Base-by-base conservation (phyloP, 2,329 filamentous ascomycete genomes). In the Colletotrichum graminicola region DNA sequence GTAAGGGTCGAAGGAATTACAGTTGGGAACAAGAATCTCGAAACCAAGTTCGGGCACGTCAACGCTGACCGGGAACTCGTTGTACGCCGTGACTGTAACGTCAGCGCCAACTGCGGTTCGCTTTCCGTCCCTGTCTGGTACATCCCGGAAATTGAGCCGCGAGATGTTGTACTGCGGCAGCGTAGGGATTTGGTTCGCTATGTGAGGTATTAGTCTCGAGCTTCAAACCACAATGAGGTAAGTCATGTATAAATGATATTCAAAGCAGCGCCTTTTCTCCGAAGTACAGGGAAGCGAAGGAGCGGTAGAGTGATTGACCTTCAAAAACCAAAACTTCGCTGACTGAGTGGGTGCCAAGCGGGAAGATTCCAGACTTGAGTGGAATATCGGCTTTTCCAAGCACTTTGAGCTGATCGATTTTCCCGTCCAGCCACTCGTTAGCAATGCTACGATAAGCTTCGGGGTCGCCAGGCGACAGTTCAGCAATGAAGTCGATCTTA, bases 381-480 rank as follows among this genome's bases (percentile, higher is more conserved):
- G 87, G 86, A 47, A 98, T 85, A 49, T 91, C 84, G 34, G 94
- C 91, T 77, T 91, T 92, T 54, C 92, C 95, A 66, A 91, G 86
- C 18, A 98, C 84, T 72, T 88, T 89, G 68, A 99, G 82, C 67
- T 88, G 85, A 14, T 90, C 88, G 69, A 98, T 84, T 65, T 90
- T 91, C 49, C 95, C 94, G 65, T 93, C 90, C 72, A 99, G 83
- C 91, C 94, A 98, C 80, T 97, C 93, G 79, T 96, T 94, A 57
- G 93, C 94, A 73, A 98, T 88, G 71, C 88, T 88, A 71, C 93
- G 91, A 75, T 98, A 90, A 7, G 91, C 92, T 66, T 94, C 90
- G 18, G 93, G 84, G 76, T 94, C 89, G 39, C 94, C 95, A 34
- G 94, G 92, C 47, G 88, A 84, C 49, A 98, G 82, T 73, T 96